Evolutionary conservation across 2,329 filamentous ascomycete species (phyloP).

Genomic region (Septoria petroselini): DNA sequence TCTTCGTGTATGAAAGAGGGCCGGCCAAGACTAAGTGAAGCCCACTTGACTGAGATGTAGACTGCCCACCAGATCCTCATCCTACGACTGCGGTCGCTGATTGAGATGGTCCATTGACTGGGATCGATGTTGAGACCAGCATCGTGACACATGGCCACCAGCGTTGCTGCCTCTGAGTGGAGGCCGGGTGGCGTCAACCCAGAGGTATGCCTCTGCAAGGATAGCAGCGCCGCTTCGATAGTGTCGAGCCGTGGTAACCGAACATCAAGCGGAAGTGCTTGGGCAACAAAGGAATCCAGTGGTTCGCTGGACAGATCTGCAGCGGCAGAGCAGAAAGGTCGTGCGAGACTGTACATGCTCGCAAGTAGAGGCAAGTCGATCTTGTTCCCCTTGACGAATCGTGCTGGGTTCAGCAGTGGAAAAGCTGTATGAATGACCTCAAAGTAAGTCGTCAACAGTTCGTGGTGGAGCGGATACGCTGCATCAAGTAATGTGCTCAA

Average conservation of each 20-base stretch:
- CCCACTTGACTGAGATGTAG: conserved; percentile 26
- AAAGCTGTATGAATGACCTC: conserved; percentile 27
- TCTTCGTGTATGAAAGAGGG: conserved; percentile 26
- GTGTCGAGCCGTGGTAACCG: conserved; percentile 24
- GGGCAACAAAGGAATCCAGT: conserved; percentile 22
- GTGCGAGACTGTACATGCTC: conserved; percentile 26
- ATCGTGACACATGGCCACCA: conserved; percentile 26
- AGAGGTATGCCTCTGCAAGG: conserved; percentile 22
- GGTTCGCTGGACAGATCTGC: conserved; percentile 10
- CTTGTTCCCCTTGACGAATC: conserved; percentile 27
- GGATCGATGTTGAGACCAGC: conserved; percentile 27
- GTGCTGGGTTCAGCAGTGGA: conserved; percentile 24
- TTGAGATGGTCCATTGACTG: conserved; percentile 23
- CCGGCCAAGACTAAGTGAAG: conserved; percentile 24
- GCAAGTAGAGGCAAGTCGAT: conserved; percentile 26
- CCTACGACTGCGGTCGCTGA: conserved; percentile 18
- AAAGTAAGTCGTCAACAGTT: conserved; percentile 27
- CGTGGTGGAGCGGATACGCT: conserved; percentile 26
- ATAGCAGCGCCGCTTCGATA: conserved; percentile 25
- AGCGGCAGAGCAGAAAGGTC: conserved; percentile 24
- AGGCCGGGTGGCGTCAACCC: conserved; percentile 21
- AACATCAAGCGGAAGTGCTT: conserved; percentile 24
- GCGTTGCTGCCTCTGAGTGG: conserved; percentile 23
- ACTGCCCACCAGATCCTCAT: conserved; percentile 29
- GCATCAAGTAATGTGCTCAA: conserved; percentile 22